Base-by-base conservation (phyloP, 345 rosid species). In the Zanthoxylum bungeanum region DNA sequence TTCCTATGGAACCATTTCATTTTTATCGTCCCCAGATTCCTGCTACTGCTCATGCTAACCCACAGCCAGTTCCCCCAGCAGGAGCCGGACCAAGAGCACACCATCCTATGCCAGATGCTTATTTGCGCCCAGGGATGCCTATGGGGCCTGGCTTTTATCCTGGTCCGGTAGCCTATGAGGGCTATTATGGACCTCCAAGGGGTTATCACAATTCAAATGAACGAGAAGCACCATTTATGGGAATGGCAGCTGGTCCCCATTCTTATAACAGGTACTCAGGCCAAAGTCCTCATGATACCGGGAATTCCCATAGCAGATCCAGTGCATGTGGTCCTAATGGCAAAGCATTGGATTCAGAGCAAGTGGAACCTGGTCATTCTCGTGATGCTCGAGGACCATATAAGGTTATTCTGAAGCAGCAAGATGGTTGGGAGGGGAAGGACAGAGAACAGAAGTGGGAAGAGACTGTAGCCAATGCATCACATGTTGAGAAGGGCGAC, bases 91-190 rank as follows among this genome's bases (percentile, higher is more conserved):
- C 92, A 40, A 86, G 97, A 79, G 90, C 92, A 37, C 89, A 84
- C 77, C 98, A 77, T 62, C 76, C 85, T 11, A 80, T 93, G 85
- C 90, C 85, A 8, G 98, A 93, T 71, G 84, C 91, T 80, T 90
- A 76, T 71, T 81, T 85, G 55, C 88, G 80, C 42, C 96, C 95
- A 58, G 86, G 88, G 78, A 89, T 93, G 96, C 94, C 92, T 62
- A 70, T 86, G 71, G 85, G 97, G 78, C 99, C 98, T 73, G 91
- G 95, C 12, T 93, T 86, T 88, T 91, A 83, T 83, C 84, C 88
- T 70, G 91, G 89, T 64, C 98, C 91, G 11, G 84, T 90, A 40
- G 80, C 91, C 50, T 89, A 83, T 36, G 98, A 95, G 73, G 86
- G 90, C 57, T 93, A 84, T 73, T 89, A 84, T 77, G 92, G 93